Evolutionary conservation across 441 rosid species (phyloP).

Genomic region (Kokia cookei): DNA sequence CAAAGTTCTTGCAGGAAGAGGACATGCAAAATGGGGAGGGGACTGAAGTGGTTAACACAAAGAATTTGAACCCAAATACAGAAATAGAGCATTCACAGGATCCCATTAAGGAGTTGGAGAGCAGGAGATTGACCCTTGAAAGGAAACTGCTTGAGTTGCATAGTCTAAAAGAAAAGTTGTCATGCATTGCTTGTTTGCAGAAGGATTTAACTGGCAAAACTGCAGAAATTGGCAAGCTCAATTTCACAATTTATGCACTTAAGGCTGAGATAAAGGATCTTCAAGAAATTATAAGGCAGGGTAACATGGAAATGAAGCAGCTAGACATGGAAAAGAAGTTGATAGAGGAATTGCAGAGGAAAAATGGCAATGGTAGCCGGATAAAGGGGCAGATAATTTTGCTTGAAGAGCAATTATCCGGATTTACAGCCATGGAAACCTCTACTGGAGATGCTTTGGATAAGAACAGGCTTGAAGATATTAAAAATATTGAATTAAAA

Average conservation of each 20-base stretch:
- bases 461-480: slow-evolving; percentile 14
- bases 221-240: slow-evolving; percentile 18
- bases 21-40: background rate
- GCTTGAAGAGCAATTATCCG: slow-evolving; percentile 22
- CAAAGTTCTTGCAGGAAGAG: background rate
- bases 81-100: background rate
- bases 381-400: slow-evolving; percentile 10
- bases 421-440: background rate
- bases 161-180: slow-evolving; percentile 14
- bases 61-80: background rate
- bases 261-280: slow-evolving; percentile 16
- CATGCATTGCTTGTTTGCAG: slow-evolving; percentile 10
- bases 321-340: slow-evolving; percentile 16
- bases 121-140: slow-evolving; percentile 17
- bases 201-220: slow-evolving; percentile 15
- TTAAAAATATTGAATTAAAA: slow-evolving; percentile 10
- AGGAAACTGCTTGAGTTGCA: slow-evolving; percentile 20
- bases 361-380: slow-evolving; percentile 1
- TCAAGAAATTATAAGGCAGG: slow-evolving; percentile 16
- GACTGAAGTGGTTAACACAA: background rate
- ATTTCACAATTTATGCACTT: background rate
- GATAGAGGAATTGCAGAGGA: slow-evolving; percentile 16
- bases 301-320: slow-evolving; percentile 6
- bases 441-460: background rate
- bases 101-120: slow-evolving; percentile 13